phyloP scores from a whole-genome alignment of 768 basidiomycete species.

The Kwoniella botswanensis region DNA sequence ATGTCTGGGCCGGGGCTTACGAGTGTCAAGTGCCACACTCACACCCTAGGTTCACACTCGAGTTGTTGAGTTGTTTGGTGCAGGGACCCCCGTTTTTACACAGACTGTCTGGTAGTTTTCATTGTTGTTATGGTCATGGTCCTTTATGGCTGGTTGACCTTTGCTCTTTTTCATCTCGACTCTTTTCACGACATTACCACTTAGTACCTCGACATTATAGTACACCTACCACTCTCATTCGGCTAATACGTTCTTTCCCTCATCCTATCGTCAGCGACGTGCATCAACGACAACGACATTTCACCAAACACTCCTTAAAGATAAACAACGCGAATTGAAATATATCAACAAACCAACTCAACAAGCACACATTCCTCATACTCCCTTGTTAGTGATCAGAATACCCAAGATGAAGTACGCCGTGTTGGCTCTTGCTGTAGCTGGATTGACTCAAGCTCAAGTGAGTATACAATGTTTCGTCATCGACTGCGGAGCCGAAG shows the following conservation, averaged over 20 bases:
- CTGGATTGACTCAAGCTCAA: conserved; percentile 27
- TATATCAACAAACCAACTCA: background rate
- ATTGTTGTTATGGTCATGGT: conserved; percentile 1
- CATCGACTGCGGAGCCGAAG: background rate
- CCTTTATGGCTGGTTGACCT: background rate
- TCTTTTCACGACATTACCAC: background rate
- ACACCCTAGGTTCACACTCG: background rate
- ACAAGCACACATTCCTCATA: background rate
- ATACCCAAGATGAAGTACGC: conserved; percentile 31
- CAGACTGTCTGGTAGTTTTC: background rate
- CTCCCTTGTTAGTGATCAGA: too few relatives aligned
- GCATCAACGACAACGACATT: background rate
- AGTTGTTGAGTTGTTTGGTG: background rate
- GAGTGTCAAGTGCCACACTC: conserved; percentile 4
- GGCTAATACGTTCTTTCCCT: background rate
- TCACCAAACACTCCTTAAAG: background rate
- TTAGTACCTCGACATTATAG: background rate
- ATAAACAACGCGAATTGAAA: conserved; percentile 1
- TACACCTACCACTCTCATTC: background rate
- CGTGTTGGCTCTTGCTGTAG: conserved; percentile 26
- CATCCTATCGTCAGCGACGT: background rate
- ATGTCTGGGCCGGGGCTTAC: conserved; percentile 6
- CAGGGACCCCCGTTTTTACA: conserved; percentile 9
- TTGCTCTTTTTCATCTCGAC: background rate
- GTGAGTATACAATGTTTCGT: conserved; percentile 27